A percentile compares a stretch with the other conserved stretches of the same genome.
phyloP scores from a whole-genome alignment of 345 rosid species.

The Hibiscus mutabilis region DNA sequence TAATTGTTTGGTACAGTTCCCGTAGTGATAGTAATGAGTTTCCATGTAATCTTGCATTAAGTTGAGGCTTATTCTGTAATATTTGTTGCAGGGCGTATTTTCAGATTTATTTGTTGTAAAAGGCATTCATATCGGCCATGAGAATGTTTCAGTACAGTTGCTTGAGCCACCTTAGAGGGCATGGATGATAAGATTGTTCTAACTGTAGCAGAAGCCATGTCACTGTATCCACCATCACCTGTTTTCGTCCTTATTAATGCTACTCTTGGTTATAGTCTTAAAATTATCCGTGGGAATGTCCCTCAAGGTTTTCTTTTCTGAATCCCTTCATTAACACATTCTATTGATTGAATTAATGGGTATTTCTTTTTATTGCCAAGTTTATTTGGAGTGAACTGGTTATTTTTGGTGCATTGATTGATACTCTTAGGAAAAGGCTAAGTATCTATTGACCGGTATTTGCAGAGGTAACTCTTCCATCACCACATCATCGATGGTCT shows the following conservation, averaged over 20 bases:
- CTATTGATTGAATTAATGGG: not conserved
- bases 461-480: constrained; percentile 78
- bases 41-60: not conserved
- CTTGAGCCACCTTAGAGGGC: constrained; percentile 62
- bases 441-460: constrained; percentile 18
- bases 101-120: constrained; percentile 81
- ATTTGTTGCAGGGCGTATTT: constrained; percentile 65
- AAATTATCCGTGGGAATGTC: constrained; percentile 67
- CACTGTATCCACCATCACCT: constrained; percentile 85
- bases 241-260: constrained; percentile 81
- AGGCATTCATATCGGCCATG: constrained; percentile 81
- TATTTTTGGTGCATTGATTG: constrained; percentile 8
- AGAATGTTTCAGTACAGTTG: constrained; percentile 71
- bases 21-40: not conserved
- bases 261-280: constrained; percentile 53
- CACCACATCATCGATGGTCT: constrained; percentile 76
- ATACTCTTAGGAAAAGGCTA: constrained; percentile 15
- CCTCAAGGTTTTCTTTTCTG: constrained; percentile 56
- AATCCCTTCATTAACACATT: not conserved
- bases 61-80: constrained; percentile 14
- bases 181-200: constrained; percentile 66
- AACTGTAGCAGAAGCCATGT: constrained; percentile 98
- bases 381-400: not conserved
- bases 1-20: constrained; percentile 4
- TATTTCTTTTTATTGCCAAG: constrained; percentile 1